These are phyloP conservation scores for Yarrowia sp. DNA, from an alignment of 805 yeast species.

Conservation along the genomic window DNA sequence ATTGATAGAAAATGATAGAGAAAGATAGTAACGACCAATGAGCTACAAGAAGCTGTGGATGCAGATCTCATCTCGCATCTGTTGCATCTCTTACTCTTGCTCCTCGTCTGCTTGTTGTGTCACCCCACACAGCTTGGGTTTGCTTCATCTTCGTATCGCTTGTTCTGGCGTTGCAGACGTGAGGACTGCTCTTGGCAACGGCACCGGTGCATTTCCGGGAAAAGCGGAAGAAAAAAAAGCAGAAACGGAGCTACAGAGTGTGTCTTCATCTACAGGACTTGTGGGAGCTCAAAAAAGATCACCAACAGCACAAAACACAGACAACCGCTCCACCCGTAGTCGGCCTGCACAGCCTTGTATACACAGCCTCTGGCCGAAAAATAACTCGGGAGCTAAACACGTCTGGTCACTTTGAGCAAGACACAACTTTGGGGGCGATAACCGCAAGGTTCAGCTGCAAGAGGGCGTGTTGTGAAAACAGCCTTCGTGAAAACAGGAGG, in stretches of 20 bases:
- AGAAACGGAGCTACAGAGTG: too few species aligned
- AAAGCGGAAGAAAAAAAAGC: background rate
- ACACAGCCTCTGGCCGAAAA: slow-evolving; percentile 26
- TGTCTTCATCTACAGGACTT: too few species aligned
- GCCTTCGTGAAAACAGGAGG: slow-evolving; percentile 12
- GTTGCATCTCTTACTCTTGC: too few species aligned
- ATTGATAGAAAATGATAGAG: too few species aligned
- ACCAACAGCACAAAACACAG: background rate
- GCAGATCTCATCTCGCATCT: too few species aligned
- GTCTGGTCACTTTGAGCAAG: background rate
- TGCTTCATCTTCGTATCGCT: slow-evolving; percentile 14
- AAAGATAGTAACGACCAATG: too few species aligned
- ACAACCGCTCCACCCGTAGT: too few species aligned
- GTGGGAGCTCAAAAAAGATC: too few species aligned
- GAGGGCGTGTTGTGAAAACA: slow-evolving; percentile 8
- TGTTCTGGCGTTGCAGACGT: slow-evolving; percentile 24
- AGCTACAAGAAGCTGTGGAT: too few species aligned
- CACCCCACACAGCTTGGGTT: background rate
- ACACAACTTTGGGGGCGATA: background rate
- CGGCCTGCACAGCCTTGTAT: slow-evolving; percentile 27
- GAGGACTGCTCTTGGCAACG: slow-evolving; percentile 23
- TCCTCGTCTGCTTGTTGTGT: too few species aligned
- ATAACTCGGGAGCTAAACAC: slow-evolving; percentile 36
- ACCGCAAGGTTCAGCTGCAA: slow-evolving; percentile 11
- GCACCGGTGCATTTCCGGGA: slow-evolving; percentile 20